Evolutionary conservation across 2,329 filamentous ascomycete genomes (phyloP).

Genomic region (Chaetomium sp.): DNA sequence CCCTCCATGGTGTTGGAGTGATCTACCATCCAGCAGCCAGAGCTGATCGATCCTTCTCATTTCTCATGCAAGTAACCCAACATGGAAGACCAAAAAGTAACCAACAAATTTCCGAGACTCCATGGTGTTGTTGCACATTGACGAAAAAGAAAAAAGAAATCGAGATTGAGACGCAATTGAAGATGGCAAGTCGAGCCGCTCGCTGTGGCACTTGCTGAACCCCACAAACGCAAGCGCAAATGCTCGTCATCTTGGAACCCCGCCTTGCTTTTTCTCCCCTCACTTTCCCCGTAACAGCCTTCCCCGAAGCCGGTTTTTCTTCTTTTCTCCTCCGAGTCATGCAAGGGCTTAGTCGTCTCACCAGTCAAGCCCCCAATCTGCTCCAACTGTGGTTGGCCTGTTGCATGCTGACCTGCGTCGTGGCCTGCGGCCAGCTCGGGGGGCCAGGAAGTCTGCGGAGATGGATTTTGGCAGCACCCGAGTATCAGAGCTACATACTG

Average conservation of each 20-base stretch:
- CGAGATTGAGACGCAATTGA: background rate
- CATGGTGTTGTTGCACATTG: background rate
- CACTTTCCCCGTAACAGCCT: background rate
- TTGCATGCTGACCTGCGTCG: background rate
- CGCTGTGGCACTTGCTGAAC: background rate
- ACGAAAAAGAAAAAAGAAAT: background rate
- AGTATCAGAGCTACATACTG: background rate
- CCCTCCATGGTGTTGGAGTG: background rate
- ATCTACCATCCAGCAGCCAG: background rate
- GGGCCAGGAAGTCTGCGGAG: background rate
- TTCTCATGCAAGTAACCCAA: slow-evolving; percentile 7
- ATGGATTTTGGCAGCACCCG: background rate
- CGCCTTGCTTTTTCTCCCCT: background rate
- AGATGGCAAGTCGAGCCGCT: background rate
- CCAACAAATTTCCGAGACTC: slow-evolving; percentile 1
- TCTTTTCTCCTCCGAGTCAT: background rate
- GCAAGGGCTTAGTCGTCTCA: background rate
- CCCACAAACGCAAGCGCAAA: background rate
- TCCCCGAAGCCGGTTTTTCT: background rate
- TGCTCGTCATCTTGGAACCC: background rate
- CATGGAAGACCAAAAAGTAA: background rate
- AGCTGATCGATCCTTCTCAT: slow-evolving; percentile 9
- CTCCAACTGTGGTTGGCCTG: background rate
- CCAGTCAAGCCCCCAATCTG: background rate
- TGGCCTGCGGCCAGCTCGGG: background rate